A percentile compares a stretch with the other conserved stretches of the same genome.
Evolutionary conservation across 352 stramenopile genomes (phyloP).

Genomic region (Phytophthora pistaciae): DNA sequence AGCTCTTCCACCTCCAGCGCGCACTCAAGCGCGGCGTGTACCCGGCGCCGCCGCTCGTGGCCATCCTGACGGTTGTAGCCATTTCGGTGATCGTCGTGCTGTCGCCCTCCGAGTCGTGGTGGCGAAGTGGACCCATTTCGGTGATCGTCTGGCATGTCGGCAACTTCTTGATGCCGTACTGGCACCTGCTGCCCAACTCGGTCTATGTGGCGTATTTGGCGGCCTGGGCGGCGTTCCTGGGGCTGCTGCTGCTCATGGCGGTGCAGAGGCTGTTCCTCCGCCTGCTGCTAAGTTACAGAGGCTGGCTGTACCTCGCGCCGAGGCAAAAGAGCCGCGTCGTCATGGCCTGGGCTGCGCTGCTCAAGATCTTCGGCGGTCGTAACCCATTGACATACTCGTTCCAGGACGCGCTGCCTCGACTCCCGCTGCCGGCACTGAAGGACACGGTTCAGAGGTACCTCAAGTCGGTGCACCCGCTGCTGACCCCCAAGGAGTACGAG

Average conservation of each 20-base stretch:
- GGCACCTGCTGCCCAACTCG: constrained; percentile 62
- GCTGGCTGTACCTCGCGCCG: constrained; percentile 87
- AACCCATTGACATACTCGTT: constrained; percentile 92
- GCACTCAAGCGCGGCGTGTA: constrained; percentile 80
- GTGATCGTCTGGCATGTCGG: constrained; percentile 83
- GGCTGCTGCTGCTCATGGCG: constrained; percentile 86
- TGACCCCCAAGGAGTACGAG: constrained; percentile 89
- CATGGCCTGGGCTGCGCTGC: constrained; percentile 73
- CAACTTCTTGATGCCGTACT: constrained; percentile 83
- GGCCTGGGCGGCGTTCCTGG: constrained; percentile 82
- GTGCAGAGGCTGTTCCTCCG: constrained; percentile 86
- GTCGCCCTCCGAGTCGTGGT: constrained; percentile 85
- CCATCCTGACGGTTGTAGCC: constrained; percentile 61
- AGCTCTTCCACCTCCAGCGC: constrained; percentile 78
- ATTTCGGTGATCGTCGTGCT: constrained; percentile 70
- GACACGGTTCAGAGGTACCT: constrained; percentile 94
- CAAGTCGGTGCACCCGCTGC: constrained; percentile 92
- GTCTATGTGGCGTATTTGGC: constrained; percentile 89
- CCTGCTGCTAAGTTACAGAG: constrained; percentile 86
- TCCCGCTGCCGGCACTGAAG: constrained; percentile 94
- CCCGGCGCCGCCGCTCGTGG: constrained; percentile 72
- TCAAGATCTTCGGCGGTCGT: constrained; percentile 85
- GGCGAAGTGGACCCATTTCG: constrained; percentile 79
- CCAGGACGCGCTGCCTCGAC: constrained; percentile 91
- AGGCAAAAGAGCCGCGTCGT: constrained; percentile 76